Evolutionary conservation across 179 eudicot species (phyloP), one percentile per base, ranked within the genome.

Genomic region (Beta corolliflora): DNA sequence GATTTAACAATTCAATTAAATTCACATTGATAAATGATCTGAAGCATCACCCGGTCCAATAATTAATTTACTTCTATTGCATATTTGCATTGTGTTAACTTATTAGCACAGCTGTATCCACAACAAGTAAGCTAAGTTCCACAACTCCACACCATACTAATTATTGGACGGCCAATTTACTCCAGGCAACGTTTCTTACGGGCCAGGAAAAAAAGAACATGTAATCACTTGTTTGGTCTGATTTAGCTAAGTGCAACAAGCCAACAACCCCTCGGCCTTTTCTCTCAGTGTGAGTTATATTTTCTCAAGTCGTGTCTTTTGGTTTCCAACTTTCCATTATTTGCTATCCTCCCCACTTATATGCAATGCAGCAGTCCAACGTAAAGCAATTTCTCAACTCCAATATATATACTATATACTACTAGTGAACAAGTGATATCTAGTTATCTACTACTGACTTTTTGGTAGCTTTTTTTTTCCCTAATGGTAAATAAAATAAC

Each of bases 231-330:
- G 15, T 0, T 60, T 14, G 4, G 15, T 75, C 76, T 73, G 75
- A 71, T 64, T 73, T 73, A 74, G 74, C 60, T 54, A 76, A 83
- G 78, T 83, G 71, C 65, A 71, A 83, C 78, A 76, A 83, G 81
- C 86, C 83, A 83, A 80, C 86, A 46, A 80, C 86, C 54, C 78
- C 63, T 52, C 64, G 44, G 7, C 29, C 41, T 31, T 64, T 23
- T 13, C 67, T 60, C 14, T 36, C 3, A 36, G 41, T 36, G 3
- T 36, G 41, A 31, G 9, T 31, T 65, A 77, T 63, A 13, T 48
- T 69, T 1, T 15, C 77, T 55, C 14, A 25, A 74, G 77, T 54
- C 64, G 3, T 23, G 14, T 9, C 21, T 15, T 1, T 48, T 72
- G 59, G 59, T 52, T 63, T 63, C 13, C 66, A 14, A 25, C 29